Evolutionary conservation across 306 rosid genomes (phyloP).

Genomic region (Mimosa pudica): DNA sequence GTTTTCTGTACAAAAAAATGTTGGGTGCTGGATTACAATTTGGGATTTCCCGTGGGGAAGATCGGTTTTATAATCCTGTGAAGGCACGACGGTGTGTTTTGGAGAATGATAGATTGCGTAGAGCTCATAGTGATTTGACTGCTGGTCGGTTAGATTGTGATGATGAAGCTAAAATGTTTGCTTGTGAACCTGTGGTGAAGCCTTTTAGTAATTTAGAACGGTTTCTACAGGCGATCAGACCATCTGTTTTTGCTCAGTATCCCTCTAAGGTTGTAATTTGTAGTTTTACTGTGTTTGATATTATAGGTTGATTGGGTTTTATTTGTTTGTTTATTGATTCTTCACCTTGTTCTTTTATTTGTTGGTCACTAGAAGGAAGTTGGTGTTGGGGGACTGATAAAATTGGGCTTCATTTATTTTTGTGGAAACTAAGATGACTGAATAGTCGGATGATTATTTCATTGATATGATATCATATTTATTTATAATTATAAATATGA

Average conservation of each 20-base stretch:
- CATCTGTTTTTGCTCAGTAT: slow-evolving; percentile 55
- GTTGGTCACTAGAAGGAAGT: neutral
- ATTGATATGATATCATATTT: no score
- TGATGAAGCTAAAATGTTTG: slow-evolving; percentile 25
- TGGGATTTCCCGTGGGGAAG: slow-evolving; percentile 54
- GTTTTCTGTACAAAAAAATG: slow-evolving; percentile 36
- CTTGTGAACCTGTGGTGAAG: slow-evolving; percentile 24
- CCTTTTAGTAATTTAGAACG: slow-evolving; percentile 62
- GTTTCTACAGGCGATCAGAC: slow-evolving; percentile 61
- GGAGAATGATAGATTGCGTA: slow-evolving; percentile 44
- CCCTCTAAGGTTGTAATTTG: slow-evolving; percentile 53
- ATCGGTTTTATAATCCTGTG: slow-evolving; percentile 52
- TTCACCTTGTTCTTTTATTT: neutral
- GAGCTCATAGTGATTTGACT: slow-evolving; percentile 52
- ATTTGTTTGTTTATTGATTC: neutral
- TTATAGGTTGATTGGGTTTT: neutral
- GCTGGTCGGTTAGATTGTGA: slow-evolving; percentile 25
- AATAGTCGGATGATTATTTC: no score
- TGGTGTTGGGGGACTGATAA: neutral
- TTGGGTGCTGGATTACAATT: slow-evolving; percentile 53
- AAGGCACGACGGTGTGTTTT: slow-evolving; percentile 44
- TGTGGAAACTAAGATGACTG: no score
- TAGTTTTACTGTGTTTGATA: neutral
- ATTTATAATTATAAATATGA: no score
- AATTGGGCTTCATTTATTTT: neutral